Evolutionary conservation across 352 stramenopile species (phyloP), one percentile per base, ranked within the genome.

Genomic region (Pythium folliculosum): DNA sequence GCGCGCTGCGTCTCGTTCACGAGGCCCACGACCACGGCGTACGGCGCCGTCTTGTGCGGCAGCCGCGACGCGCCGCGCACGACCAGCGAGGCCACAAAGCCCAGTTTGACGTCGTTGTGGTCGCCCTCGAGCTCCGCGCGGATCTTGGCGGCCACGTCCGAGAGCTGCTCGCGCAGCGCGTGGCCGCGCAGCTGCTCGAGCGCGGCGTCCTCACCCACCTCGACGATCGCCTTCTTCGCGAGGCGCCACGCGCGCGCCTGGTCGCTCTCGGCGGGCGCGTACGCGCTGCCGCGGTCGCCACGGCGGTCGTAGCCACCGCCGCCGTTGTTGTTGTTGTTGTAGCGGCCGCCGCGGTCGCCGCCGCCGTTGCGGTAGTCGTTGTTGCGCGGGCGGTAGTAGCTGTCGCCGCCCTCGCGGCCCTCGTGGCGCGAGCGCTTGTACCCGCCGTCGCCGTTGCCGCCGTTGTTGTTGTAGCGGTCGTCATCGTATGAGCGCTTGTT

Each of bases 41-140:
- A 91, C 37, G 90, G 71, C 60, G 78, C 70, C 21, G 84, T 92
- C 75, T 94, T 94, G 71, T 88, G 80, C 23, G 80, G 75, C 67
- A 92, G 56, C 5, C 79, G 81, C 14, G 76, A 65, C 0, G 72
- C 82, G 4, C 75, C 78, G 22, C 81, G 85, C 65, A 92, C 72
- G 47, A 90, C 67, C 8, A 92, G 71, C 45, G 74, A 69, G 5
- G 75, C 65, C n/a, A 92, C 64, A 50, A 89, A 80, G 30, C 72
- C 72, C 16, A 83, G 69, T 63, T 90, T 92, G 54, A 89, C 73
- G 37, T 88, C 74, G 23, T 76, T 81, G 55, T 84, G 64, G 38
- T 70, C 82, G 4, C 59, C 61, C 22, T 89, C 81, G 27, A 92
- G 59, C 69, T 94, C 83, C 21, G 59, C 63, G 17, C 86, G 59